Evolutionary conservation across 345 rosid species (phyloP).

Genomic region (Ceriops tagal): DNA sequence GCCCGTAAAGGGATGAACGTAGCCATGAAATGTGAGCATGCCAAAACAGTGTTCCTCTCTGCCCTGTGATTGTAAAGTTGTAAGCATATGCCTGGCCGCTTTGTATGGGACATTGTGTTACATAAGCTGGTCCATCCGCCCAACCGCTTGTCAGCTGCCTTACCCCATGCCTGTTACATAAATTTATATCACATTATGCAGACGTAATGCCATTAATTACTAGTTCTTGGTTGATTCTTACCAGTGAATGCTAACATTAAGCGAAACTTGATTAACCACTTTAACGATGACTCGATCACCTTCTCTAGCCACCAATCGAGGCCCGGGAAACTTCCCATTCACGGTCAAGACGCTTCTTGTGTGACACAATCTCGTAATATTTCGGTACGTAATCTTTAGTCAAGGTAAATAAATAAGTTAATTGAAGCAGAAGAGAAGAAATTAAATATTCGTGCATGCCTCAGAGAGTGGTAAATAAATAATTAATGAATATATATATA

Average conservation of each 20-base stretch:
- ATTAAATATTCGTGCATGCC: not conserved
- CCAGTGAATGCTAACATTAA: slow-evolving; percentile 27
- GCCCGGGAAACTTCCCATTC: slow-evolving; percentile 26
- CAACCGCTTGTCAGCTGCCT: slow-evolving; percentile 27
- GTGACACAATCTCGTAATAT: slow-evolving; percentile 26
- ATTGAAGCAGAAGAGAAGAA: not conserved
- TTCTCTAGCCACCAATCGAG: slow-evolving; percentile 26
- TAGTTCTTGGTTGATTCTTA: not conserved
- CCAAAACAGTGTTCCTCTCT: slow-evolving; percentile 28
- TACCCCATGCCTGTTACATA: slow-evolving; percentile 23
- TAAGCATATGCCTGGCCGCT: slow-evolving; percentile 22
- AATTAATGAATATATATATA: not conserved
- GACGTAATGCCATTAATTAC: no score
- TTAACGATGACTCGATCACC: slow-evolving; percentile 23
- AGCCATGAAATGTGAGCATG: slow-evolving; percentile 32
- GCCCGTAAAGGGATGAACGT: slow-evolving; percentile 23
- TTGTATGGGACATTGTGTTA: slow-evolving; percentile 31
- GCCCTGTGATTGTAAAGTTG: slow-evolving; percentile 29
- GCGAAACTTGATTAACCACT: slow-evolving; percentile 21
- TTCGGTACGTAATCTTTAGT: slow-evolving; percentile 15
- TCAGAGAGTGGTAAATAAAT: no score
- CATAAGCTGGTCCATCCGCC: slow-evolving; percentile 28
- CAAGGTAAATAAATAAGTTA: not conserved
- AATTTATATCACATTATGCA: no score
- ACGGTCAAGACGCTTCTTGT: slow-evolving; percentile 24